These are phyloP conservation scores for Lumnitzera littorea DNA, from an alignment of 345 rosid genomes.

Conservation along the genomic window DNA sequence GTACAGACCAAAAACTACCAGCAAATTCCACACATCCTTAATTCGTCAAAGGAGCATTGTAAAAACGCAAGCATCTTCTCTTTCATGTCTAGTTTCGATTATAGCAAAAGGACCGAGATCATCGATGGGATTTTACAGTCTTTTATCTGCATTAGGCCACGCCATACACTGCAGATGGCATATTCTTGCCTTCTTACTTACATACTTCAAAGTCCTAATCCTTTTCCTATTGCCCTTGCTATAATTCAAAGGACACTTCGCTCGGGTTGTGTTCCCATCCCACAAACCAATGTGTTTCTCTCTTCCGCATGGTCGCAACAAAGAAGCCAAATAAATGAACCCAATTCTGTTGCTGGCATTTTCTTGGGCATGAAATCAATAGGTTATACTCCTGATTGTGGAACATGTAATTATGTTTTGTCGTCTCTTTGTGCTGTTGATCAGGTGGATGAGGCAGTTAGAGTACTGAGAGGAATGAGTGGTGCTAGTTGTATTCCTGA, in stretches of 20 bases:
- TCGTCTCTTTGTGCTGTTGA: constrained; percentile 68
- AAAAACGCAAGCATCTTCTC: constrained; percentile 50
- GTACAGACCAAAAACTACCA: constrained; percentile 49
- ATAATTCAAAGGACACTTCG: constrained; percentile 71
- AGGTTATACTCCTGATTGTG: constrained; percentile 63
- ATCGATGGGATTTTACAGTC: constrained; percentile 65
- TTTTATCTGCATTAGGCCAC: constrained; percentile 52
- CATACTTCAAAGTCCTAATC: constrained; percentile 50
- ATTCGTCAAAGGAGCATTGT: constrained; percentile 25
- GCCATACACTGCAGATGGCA: constrained; percentile 30
- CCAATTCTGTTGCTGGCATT: constrained; percentile 30
- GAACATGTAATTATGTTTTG: constrained; percentile 56
- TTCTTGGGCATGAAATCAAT: constrained; percentile 50
- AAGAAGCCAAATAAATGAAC: constrained; percentile 8
- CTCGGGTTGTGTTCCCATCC: constrained; percentile 59
- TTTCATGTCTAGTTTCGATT: constrained; percentile 46
- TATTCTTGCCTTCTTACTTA: constrained; percentile 60
- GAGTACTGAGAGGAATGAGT: constrained; percentile 54
- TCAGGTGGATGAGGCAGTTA: constrained; percentile 54
- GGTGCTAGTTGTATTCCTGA: constrained; percentile 62
- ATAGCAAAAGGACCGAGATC: constrained; percentile 28
- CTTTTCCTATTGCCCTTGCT: constrained; percentile 58
- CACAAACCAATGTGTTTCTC: constrained; percentile 48
- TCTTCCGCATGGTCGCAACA: constrained; percentile 58
- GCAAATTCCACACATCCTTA: constrained; percentile 54